Base-by-base conservation (phyloP, 2,329 filamentous ascomycete species). In the Alternaria panax region DNA sequence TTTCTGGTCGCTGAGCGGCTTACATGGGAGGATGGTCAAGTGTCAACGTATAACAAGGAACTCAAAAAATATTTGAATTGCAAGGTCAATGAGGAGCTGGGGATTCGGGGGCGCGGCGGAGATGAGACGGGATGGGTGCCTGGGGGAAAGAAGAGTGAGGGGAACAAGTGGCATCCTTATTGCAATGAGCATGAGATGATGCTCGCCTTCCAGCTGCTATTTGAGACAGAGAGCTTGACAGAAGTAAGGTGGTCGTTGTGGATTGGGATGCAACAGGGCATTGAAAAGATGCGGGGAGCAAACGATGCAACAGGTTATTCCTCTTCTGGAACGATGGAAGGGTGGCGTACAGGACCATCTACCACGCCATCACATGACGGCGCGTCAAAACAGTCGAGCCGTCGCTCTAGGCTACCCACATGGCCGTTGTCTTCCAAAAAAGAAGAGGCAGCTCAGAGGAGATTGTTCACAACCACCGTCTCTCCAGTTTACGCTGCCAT, bases 1-100 rank as follows among this genome's bases (percentile, higher is more conserved):
- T 76, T 75, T 18, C 57, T 75, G 6, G 64, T 72, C 9, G 70
- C 73, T 2, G 68, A 75, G 47, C 64, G 71, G 20, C 46, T 76
- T 32, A 65, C 64, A 5, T 72, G 66, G 65, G 62, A 69, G 4
- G 61, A 66, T 16, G 62, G 54, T 7, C 18, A 24, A n/a, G 59
- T 70, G 4, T 64, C 68, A 11, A 56, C 34, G 1, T 51, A 51
- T 16, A 67, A 70, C 14, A 67, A 64, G 40, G 60, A 70, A 32
- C 43, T 60, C 40, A 75, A 75, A 30, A 65, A 72, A 48, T 62
- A 71, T 38, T 34, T 70, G 42, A 69, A 66, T 28, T 68, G 70
- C 71, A 64, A 61, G 14, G 66, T 74, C 22, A 75, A 75, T 53
- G 71, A 67, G 48, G 64, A 69, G 47, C 60, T 74, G 1, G 71